These are phyloP conservation scores for Populus alba DNA, from an alignment of 345 rosid species.

Conservation along the genomic window DNA sequence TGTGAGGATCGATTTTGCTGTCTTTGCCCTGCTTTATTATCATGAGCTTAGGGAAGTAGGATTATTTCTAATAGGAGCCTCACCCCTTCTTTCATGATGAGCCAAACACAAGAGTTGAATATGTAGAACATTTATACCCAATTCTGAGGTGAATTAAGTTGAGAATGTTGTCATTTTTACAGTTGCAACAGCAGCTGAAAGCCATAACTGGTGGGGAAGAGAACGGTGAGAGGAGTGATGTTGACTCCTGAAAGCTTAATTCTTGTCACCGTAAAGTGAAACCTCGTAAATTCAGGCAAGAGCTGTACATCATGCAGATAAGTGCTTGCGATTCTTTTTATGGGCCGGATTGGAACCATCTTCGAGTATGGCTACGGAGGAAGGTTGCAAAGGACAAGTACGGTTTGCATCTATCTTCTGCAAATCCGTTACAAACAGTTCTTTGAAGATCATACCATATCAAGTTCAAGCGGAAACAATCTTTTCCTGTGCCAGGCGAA, in stretches of 20 bases:
- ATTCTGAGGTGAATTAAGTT: neutral
- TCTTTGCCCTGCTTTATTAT: neutral
- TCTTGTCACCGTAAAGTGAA: conserved; percentile 18
- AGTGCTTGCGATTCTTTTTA: conserved; percentile 15
- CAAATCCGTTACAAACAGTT: neutral
- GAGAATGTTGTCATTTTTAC: conserved; percentile 21
- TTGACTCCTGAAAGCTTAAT: conserved; percentile 28
- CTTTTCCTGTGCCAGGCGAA: neutral
- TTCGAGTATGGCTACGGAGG: neutral
- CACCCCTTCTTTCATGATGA: neutral
- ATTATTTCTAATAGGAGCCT: neutral
- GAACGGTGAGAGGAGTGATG: conserved; percentile 44
- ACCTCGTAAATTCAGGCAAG: conserved; percentile 27
- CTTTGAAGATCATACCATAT: conserved; percentile 5
- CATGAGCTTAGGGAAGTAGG: neutral
- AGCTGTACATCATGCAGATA: conserved; percentile 29
- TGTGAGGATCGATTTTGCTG: neutral
- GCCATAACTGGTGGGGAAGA: conserved; percentile 46
- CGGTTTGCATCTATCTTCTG: conserved; percentile 6
- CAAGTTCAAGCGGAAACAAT: conserved; percentile 1
- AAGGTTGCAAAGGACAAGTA: neutral
- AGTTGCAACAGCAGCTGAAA: conserved; percentile 68
- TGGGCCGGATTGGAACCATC: conserved; percentile 2
- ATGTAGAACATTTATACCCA: neutral
- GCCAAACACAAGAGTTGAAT: neutral